phyloP scores from a whole-genome alignment of 2,329 filamentous ascomycete species.

The Blastomyces gilchristii region DNA sequence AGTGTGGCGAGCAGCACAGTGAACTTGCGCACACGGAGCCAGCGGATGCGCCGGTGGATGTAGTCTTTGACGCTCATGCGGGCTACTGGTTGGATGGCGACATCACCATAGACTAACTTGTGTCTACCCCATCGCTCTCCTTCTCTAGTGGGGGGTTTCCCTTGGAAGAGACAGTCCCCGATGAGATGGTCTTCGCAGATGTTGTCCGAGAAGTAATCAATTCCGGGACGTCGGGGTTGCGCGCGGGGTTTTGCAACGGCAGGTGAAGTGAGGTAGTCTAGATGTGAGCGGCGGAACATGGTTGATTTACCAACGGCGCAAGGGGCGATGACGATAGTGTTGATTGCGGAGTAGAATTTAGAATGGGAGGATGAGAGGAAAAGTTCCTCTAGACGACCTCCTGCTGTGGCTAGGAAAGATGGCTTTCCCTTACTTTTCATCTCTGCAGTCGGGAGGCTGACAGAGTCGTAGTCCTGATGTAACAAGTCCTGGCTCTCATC shows the following conservation, averaged over 20 bases:
- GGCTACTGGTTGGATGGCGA: conserved; percentile 81
- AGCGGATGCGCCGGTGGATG: conserved; percentile 69
- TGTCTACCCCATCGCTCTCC: conserved; percentile 58
- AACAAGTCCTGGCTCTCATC: conserved; percentile 9
- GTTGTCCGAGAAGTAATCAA: conserved; percentile 89
- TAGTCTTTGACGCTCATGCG: conserved; percentile 70
- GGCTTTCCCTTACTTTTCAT: not conserved
- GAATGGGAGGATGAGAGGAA: conserved; percentile 91
- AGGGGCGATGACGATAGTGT: conserved; percentile 78
- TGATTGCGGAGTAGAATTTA: conserved; percentile 97
- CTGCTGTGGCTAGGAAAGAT: conserved; percentile 41
- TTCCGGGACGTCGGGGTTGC: conserved; percentile 49
- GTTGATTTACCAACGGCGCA: conserved; percentile 96
- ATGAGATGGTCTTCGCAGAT: conserved; percentile 98
- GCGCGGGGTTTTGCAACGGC: conserved; percentile 37
- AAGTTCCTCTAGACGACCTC: conserved; percentile 81
- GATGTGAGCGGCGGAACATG: conserved; percentile 91
- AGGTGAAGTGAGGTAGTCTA: conserved; percentile 58
- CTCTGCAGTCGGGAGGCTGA: not conserved
- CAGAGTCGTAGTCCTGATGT: conserved; percentile 4
- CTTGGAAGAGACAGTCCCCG: conserved; percentile 77
- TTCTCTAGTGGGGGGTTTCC: conserved; percentile 27
- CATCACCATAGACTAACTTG: conserved; percentile 69
- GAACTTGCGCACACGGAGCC: conserved; percentile 89
- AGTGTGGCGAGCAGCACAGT: conserved; percentile 81